Evolutionary conservation across 352 stramenopile species (phyloP), one percentile per base, ranked within the genome.

Genomic region (Pythium volutum): DNA sequence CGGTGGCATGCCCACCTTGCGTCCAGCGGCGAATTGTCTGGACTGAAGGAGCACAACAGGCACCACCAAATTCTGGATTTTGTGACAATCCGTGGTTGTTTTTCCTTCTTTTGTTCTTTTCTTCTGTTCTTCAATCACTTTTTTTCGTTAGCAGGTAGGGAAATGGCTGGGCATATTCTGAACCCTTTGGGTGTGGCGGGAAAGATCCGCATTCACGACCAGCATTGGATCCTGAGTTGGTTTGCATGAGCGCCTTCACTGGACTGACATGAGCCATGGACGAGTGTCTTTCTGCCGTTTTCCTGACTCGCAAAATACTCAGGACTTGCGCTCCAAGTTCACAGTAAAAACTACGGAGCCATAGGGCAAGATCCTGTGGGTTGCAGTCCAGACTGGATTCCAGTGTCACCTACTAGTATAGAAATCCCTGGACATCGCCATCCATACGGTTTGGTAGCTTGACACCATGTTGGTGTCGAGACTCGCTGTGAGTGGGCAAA

Each of bases 401-500:
- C 36, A 43, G 46, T 33, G 11, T 14, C 34, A 57, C 34, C n/a
- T n/a, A n/a, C n/a, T n/a, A n/a, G 36, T 34, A 36, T 33, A 55
- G 14, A 11, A 56, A 55, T 29, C 20, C 49, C 47, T 55, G 49
- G 33, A 45, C 31, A 55, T 33, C 20, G 25, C 26, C 38, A 59
- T 59, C 36, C 52, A 59, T 59, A 26, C 52, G 52, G 52, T 59
- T 36, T 11, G 10, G 8, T 11, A 36, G 14, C 31, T 36, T 36
- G 31, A n/a, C 7, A 36, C 6, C 31, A 36, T 36, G 14, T 36
- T 59, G 25, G 23, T 45, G 10, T 55, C 23, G 29, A 11, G 31
- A 36, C 31, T 11, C 31, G 14, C 3, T 1, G 31, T 36, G 3
- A 45, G 49, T 45, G 49, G 31, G n/a, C 49, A 39, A n/a, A 46